Conservation (phyloP, 192 early-diverging fungal species). For the Backusella circina region DNA sequence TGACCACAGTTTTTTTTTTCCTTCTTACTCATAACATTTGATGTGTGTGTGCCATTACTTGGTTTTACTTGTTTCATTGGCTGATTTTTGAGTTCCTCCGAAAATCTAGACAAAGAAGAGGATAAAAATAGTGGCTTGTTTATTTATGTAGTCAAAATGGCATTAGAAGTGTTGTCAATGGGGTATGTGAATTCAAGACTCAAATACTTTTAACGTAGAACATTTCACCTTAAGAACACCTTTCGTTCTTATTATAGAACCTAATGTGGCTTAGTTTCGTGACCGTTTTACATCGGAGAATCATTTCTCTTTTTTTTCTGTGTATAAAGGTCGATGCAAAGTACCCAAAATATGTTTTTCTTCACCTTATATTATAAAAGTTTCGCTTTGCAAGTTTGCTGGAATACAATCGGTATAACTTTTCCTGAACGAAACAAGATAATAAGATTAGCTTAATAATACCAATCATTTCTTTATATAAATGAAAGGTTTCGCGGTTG, state of each 20-base stretch:
- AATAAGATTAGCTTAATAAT: neutral
- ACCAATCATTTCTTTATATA: slow-evolving; percentile 7
- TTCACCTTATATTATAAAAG: neutral
- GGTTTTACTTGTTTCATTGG: neutral
- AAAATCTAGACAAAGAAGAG: neutral
- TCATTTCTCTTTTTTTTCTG: neutral
- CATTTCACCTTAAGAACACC: too few species aligned
- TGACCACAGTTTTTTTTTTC: neutral
- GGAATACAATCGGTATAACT: neutral
- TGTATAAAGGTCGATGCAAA: neutral
- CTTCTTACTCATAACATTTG: neutral
- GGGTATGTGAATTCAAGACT: too few species aligned
- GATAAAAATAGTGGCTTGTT: too few species aligned
- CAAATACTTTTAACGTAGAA: too few species aligned
- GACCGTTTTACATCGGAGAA: neutral
- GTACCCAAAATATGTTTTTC: neutral
- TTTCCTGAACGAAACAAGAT: slow-evolving; percentile 4
- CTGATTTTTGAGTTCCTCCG: neutral
- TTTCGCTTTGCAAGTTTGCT: slow-evolving; percentile 6
- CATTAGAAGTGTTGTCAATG: neutral
- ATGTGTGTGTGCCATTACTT: too few species aligned
- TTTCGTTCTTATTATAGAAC: too few species aligned
- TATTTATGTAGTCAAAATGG: too few species aligned
- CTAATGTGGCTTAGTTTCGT: neutral
- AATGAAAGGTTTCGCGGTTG: neutral